Evolutionary conservation across 768 basidiomycete genomes (phyloP), one percentile per base, ranked within the genome.

Genomic region (Coprinellus aureogranulatus): DNA sequence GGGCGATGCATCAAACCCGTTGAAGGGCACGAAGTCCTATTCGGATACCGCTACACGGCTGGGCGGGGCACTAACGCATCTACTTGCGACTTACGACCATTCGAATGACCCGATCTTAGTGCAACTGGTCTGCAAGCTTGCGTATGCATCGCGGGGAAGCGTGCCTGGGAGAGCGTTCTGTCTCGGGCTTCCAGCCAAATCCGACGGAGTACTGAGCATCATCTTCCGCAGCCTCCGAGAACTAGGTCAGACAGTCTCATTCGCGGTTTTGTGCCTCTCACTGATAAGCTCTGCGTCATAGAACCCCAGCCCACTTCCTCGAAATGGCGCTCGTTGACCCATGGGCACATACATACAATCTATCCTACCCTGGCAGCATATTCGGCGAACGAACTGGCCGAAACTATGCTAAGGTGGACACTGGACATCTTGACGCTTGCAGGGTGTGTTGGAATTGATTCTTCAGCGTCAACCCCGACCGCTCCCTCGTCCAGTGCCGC

Each of bases 241-340:
- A 40, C 47, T 58, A 1, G 57, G 57, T 58, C n/a, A 25, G 57
- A 47, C 6, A 28, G 11, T 3, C 46, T 56, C 40, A 20, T 27
- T 45, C 9, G 20, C 41, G 14, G 28, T 30, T 4, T 41, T 5
- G n/a, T 25, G 30, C 23, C 16, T 40, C 28, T 28, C 20, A 11
- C 28, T n/a, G 27, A 20, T 25, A 4, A 46, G 40, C 27, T 31
- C 39, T 11, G 10, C 25, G 25, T 18, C 41, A 57, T 64, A 84
- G 89, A 90, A 67, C 86, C 87, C 26, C 89, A 92, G 67, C 88
- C 89, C 3, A 88, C 85, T 0, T 87, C 88, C 1, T 85, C 88
- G 0, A 83, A 87, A 64, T 92, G 89, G 89, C 80, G 89, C 47
- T 81, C 89, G 0, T 72, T 92, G 42, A 83, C 89, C 1, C 89